Evolutionary conservation across 345 rosid species (phyloP), one percentile per base, ranked within the genome.

Genomic region (Theobroma cacao): DNA sequence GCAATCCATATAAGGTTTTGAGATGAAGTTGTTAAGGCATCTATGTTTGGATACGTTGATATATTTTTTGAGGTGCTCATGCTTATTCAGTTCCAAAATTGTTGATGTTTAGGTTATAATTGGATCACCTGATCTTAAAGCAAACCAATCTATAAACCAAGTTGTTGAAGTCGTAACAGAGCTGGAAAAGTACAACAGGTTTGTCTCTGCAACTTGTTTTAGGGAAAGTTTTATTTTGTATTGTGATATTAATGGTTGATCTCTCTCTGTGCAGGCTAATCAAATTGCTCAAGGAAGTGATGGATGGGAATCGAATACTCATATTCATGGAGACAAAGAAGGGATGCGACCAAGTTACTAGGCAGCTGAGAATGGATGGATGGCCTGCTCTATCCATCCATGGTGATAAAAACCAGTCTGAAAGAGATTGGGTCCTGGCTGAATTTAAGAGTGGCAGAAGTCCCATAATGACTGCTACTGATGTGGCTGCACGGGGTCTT

Each of bases 401-500:
- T 81, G 99, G 99, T 78, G 99, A 95, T 88, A 95, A 95, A 86
- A 95, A 86, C 81, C 98, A 93, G 89, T 24, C 88, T 7, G 99
- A 95, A 89, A 90, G 99, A 85, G 99, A 95, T 77, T 87, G 99
- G 92, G 99, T 95, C 79, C 89, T 95, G 78, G 88, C 97, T 24
- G 98, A 95, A 79, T 95, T 95, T 88, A 95, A 88, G 82, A 91
- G 93, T 80, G 98, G 98, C 88, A 88, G 95, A 85, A 95, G 87
- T 84, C 89, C 94, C 33, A 87, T 95, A 80, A 93, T 95, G 98
- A 95, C 93, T 82, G 98, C 98, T 80, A 95, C 98, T 82, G 98
- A 95, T 83, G 98, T 95, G 78, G 98, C 98, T 77, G 99, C 98
- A 48, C 89, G 99, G 89, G 99, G 99, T 82, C 98, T 95, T 90